phyloP scores from a whole-genome alignment of 2,329 filamentous ascomycete genomes.

The Fusarium fracticaudum region DNA sequence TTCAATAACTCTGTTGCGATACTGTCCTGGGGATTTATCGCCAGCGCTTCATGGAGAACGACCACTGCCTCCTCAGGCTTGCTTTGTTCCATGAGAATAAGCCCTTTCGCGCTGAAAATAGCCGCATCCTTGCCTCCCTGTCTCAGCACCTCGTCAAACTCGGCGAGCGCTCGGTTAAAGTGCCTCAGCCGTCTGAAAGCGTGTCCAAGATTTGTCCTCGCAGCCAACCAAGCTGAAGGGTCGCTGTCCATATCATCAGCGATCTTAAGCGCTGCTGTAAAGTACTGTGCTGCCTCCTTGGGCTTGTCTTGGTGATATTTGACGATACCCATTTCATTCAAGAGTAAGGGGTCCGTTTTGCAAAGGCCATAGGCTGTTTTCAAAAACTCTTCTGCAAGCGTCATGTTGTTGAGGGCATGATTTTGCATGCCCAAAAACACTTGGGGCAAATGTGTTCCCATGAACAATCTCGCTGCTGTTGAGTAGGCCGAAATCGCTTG shows the following conservation, averaged over 20 bases:
- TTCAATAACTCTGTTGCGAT: slow-evolving; percentile 82
- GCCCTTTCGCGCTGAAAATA: slow-evolving; percentile 83
- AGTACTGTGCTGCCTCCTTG: slow-evolving; percentile 78
- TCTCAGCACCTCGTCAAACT: slow-evolving; percentile 89
- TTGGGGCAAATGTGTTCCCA: slow-evolving; percentile 95
- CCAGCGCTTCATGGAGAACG: slow-evolving; percentile 84
- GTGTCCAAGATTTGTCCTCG: slow-evolving; percentile 89
- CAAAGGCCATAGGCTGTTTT: slow-evolving; percentile 87
- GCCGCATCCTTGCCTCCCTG: slow-evolving; percentile 81
- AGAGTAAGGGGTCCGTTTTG: slow-evolving; percentile 84
- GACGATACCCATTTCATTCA: slow-evolving; percentile 97
- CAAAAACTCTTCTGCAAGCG: slow-evolving; percentile 91
- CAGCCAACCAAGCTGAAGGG: slow-evolving; percentile 82
- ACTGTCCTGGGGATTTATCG: slow-evolving; percentile 80
- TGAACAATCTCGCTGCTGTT: slow-evolving; percentile 92
- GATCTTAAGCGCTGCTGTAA: slow-evolving; percentile 79
- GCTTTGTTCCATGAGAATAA: slow-evolving; percentile 83
- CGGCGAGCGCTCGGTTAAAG: slow-evolving; percentile 75
- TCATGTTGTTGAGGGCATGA: slow-evolving; percentile 93
- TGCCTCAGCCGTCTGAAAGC: slow-evolving; percentile 78
- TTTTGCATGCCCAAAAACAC: slow-evolving; percentile 99
- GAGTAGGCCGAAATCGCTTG: slow-evolving; percentile 98
- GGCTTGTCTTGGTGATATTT: slow-evolving; percentile 89
- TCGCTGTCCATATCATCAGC: slow-evolving; percentile 85
- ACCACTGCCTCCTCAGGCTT: slow-evolving; percentile 80